Conservation (phyloP, 345 rosid genomes). For the Rubroshorea leprosula region DNA sequence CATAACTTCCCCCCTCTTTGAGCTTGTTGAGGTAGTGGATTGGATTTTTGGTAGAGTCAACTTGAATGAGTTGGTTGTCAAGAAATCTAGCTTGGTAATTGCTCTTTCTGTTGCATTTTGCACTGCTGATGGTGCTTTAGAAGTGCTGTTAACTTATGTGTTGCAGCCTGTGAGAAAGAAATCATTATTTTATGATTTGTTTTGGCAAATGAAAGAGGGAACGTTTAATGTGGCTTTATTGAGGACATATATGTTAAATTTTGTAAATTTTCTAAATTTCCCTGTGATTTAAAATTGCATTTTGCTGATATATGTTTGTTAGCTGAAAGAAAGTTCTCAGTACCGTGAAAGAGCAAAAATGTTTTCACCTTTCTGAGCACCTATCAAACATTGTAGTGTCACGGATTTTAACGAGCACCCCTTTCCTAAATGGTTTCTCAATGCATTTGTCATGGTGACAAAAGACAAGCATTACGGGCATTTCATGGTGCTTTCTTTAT, state of each 20-base stretch:
- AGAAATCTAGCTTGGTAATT: conserved; percentile 23
- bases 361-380: conserved; percentile 33
- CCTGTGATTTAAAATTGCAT: conserved; percentile 37
- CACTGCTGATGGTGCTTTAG: conserved; percentile 64
- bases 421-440: conserved; percentile 53
- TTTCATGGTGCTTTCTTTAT: too few relatives aligned
- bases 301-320: conserved; percentile 61
- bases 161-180: conserved; percentile 42
- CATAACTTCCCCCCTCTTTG: too few relatives aligned
- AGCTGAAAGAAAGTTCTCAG: conserved; percentile 44
- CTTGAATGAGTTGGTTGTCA: conserved; percentile 19
- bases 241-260: conserved; percentile 56
- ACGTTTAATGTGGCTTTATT: conserved; percentile 40
- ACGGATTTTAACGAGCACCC: conserved; percentile 50
- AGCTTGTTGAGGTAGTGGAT: conserved; percentile 52
- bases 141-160: conserved; percentile 44
- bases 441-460: conserved; percentile 39
- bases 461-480: too few relatives aligned
- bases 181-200: conserved; percentile 31
- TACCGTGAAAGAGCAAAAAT: conserved; percentile 36
- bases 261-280: conserved; percentile 53
- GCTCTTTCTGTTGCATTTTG: conserved; percentile 50
- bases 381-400: conserved; percentile 48
- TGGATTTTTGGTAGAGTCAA: conserved; percentile 50
- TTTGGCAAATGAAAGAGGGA: conserved; percentile 50